Percentiles rank a stretch among this genome's conserved stretches.
Conservation (phyloP, 106 monocot species). For the Allium sativum region DNA sequence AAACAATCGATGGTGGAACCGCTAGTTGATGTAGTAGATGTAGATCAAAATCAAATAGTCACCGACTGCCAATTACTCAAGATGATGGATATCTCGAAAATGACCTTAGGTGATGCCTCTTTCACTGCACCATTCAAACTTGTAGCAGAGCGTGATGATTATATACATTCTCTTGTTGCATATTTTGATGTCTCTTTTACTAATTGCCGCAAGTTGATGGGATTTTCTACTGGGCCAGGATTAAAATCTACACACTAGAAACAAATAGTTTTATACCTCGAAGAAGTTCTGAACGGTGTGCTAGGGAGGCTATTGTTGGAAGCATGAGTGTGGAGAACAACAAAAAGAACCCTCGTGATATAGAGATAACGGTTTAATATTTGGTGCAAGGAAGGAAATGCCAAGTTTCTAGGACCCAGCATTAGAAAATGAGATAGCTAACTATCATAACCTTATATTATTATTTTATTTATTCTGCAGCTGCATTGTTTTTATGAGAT, state of each 20-base stretch:
- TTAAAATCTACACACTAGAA: conserved; percentile 88
- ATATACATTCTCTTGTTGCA: conserved; percentile 78
- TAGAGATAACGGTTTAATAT: conserved; percentile 74
- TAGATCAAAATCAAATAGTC: conserved; percentile 75
- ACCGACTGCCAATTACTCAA: conserved; percentile 75
- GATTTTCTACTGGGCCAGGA: conserved; percentile 87
- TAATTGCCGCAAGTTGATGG: conserved; percentile 78
- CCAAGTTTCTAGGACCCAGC: conserved; percentile 62
- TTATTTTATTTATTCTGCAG: no score
- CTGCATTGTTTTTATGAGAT: no score
- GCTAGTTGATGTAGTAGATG: conserved; percentile 72
- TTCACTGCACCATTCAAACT: conserved; percentile 83
- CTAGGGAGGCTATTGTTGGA: conserved; percentile 69
- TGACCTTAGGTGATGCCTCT: conserved; percentile 58
- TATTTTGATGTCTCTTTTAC: conserved; percentile 91
- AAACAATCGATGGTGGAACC: conserved; percentile 83
- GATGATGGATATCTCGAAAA: conserved; percentile 74
- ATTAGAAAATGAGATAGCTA: conserved; percentile 72
- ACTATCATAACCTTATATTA: neutral
- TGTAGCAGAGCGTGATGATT: conserved; percentile 68
- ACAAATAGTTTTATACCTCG: conserved; percentile 84
- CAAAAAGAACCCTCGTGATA: conserved; percentile 73
- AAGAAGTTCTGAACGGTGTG: conserved; percentile 63
- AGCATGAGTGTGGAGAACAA: conserved; percentile 79
- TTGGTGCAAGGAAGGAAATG: conserved; percentile 52